Base-by-base conservation (phyloP, 1,284 basidiomycete genomes). In the Ustilago trichophora region DNA sequence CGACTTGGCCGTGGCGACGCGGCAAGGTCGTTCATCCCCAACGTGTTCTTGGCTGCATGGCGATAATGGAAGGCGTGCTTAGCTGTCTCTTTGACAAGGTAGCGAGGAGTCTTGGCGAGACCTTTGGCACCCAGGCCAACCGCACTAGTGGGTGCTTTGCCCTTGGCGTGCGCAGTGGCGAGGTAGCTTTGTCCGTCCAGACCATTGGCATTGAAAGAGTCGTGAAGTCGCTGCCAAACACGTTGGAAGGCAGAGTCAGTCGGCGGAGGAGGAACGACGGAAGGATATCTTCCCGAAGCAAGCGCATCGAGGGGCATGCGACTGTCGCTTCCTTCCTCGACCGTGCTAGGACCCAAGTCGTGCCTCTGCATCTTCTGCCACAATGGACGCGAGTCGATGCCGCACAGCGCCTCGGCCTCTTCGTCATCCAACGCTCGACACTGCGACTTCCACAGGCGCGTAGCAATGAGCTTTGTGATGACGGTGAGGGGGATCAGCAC, bases 401-500 rank as follows among this genome's bases (percentile, higher is more conserved):
- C 79, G 56, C 86, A 87, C 12, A 87, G 73, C 15, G 86, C 82
- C 56, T 86, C 83, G 10, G 85, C 86, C 74, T 87, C 86, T 47
- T 84, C 75, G 19, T 85, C 81, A 47, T 87, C 85, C 16, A 83
- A 56, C 88, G 90, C 73, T 88, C 91, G 24, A 70, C 87, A 87
- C 29, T 86, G 91, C 91, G 71, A 91, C 83, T 57, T 90, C 92
- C 71, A 80, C 26, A 73, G 54, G 7, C 83, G 73, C 3, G 82
- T 82, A 3, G 75, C 78, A 25, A 88, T 79, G 32, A 95, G 78
- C 82, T 94, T 94, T 44, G 86, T 79, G n/a, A 88, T 74, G 4
- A 87, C 85, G 1, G 91, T 93, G 44, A 91, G 80, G 18, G 88
- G 85, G 43, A 93, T 87, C 58, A 92, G 83, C 41, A 91, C 84